phyloP scores from a whole-genome alignment of 2,329 filamentous ascomycete genomes.

The Colletotrichum tamarilloi region DNA sequence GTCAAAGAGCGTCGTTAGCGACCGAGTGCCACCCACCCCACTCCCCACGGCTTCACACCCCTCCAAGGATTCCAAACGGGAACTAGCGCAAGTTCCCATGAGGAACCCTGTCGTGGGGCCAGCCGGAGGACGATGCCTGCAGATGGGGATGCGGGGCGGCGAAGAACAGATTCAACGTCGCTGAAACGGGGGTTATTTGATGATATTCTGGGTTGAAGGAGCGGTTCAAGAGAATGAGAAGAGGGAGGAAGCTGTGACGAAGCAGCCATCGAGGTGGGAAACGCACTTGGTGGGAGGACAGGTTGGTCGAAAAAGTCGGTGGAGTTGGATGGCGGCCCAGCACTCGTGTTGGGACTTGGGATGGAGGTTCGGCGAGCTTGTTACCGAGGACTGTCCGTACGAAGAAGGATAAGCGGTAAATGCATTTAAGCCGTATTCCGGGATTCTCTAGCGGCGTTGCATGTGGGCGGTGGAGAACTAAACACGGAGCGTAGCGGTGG shows the following conservation, averaged over 20 bases:
- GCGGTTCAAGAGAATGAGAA: background rate
- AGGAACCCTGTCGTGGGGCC: conserved; percentile 29
- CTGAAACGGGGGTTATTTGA: conserved; percentile 24
- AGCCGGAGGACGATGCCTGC: conserved; percentile 33
- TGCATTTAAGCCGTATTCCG: conserved; percentile 25
- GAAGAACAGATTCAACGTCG: conserved; percentile 33
- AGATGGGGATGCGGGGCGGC: conserved; percentile 33
- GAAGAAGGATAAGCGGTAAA: conserved; percentile 24
- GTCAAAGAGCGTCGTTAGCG: conserved; percentile 25
- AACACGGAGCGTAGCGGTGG: conserved; percentile 22
- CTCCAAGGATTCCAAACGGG: conserved; percentile 32
- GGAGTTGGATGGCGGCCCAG: conserved; percentile 32
- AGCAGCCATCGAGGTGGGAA: background rate
- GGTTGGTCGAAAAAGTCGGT: conserved; percentile 30
- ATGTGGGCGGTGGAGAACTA: conserved; percentile 14
- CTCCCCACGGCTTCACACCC: conserved; percentile 32
- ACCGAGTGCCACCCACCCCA: conserved; percentile 27
- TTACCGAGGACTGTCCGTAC: conserved; percentile 12
- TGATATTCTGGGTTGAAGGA: background rate
- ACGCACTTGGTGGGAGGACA: conserved; percentile 14
- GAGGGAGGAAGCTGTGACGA: background rate
- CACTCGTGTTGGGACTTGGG: conserved; percentile 32
- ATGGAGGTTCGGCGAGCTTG: conserved; percentile 27
- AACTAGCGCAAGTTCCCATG: conserved; percentile 35
- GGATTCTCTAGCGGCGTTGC: conserved; percentile 17